These are phyloP conservation scores for Pelargonium citronellum DNA, from an alignment of 441 rosid genomes.

Conservation along the genomic window DNA sequence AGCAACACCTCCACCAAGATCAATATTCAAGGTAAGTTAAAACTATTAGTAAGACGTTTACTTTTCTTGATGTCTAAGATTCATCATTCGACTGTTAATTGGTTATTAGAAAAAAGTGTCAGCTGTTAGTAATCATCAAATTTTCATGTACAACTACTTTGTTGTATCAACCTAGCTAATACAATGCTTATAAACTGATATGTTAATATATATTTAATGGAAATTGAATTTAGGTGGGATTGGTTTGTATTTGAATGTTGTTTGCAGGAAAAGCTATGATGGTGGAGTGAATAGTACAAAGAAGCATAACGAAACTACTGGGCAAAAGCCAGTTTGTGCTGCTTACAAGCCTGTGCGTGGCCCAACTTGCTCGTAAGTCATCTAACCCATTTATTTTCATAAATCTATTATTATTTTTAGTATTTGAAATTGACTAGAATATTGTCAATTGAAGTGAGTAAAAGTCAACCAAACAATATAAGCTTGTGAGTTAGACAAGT, in stretches of 20 bases:
- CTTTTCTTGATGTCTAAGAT: no score
- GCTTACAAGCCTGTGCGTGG: slow-evolving; percentile 37
- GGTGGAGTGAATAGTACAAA: slow-evolving; percentile 28
- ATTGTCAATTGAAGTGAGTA: no score
- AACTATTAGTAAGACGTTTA: not conserved
- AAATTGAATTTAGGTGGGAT: not conserved
- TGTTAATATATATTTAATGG: not conserved
- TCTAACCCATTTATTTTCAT: not conserved
- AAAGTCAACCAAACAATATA: no score
- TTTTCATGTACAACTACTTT: no score
- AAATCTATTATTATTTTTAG: no score
- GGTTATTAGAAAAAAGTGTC: not conserved
- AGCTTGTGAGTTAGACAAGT: no score
- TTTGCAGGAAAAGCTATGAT: slow-evolving; percentile 39
- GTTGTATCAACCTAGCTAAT: no score
- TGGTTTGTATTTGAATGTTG: not conserved
- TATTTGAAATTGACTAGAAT: no score
- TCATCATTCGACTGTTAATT: not conserved
- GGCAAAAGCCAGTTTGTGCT: slow-evolving; percentile 24
- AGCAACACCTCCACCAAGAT: slow-evolving; percentile 16
- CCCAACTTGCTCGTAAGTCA: slow-evolving; percentile 66
- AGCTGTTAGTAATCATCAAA: no score
- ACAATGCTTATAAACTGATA: no score
- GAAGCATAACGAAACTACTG: slow-evolving; percentile 27
- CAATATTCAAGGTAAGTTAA: slow-evolving; percentile 28